These are phyloP conservation scores for Mycena capillaripes DNA, from an alignment of 768 basidiomycete genomes.

Conservation along the genomic window DNA sequence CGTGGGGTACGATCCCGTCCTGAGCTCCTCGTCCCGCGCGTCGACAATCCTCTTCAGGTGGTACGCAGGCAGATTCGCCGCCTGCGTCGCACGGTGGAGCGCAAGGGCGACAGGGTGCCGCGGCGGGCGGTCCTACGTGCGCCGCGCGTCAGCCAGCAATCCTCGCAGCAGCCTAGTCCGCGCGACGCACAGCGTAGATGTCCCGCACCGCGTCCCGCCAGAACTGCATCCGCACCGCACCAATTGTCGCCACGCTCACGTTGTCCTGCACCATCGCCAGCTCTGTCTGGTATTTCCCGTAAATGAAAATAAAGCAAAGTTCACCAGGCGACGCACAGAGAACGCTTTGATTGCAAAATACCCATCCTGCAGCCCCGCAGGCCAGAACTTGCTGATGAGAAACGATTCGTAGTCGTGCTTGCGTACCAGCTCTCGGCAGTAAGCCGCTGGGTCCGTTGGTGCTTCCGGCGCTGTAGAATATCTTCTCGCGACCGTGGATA, in stretches of 20 bases:
- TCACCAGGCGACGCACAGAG: slow-evolving; percentile 68
- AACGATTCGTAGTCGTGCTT: slow-evolving; percentile 89
- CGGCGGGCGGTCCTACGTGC: slow-evolving; percentile 82
- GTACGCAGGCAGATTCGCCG: slow-evolving; percentile 71
- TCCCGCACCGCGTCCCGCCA: slow-evolving; percentile 86
- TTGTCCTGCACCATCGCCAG: slow-evolving; percentile 82
- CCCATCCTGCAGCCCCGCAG: slow-evolving; percentile 71
- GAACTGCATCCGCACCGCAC: slow-evolving; percentile 89
- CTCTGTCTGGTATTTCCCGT: slow-evolving; percentile 58
- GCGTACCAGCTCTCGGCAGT: slow-evolving; percentile 80
- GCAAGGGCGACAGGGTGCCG: slow-evolving; percentile 87
- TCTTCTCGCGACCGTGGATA: slow-evolving; percentile 2
- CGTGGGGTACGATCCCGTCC: slow-evolving; percentile 75
- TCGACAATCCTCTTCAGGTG: slow-evolving; percentile 88
- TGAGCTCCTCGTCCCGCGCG: slow-evolving; percentile 81
- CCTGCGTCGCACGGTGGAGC: slow-evolving; percentile 68
- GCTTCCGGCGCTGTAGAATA: slow-evolving; percentile 14
- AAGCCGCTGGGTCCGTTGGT: slow-evolving; percentile 57
- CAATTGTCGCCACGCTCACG: slow-evolving; percentile 80
- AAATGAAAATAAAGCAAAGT: slow-evolving; percentile 11
- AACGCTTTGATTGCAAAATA: slow-evolving; percentile 89
- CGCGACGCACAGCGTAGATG: slow-evolving; percentile 69
- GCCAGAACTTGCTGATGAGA: slow-evolving; percentile 79
- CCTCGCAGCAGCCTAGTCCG: not conserved
- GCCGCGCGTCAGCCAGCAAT: slow-evolving; percentile 32